Evolutionary conservation across 345 rosid species (phyloP).

Genomic region (Salix purpurea): DNA sequence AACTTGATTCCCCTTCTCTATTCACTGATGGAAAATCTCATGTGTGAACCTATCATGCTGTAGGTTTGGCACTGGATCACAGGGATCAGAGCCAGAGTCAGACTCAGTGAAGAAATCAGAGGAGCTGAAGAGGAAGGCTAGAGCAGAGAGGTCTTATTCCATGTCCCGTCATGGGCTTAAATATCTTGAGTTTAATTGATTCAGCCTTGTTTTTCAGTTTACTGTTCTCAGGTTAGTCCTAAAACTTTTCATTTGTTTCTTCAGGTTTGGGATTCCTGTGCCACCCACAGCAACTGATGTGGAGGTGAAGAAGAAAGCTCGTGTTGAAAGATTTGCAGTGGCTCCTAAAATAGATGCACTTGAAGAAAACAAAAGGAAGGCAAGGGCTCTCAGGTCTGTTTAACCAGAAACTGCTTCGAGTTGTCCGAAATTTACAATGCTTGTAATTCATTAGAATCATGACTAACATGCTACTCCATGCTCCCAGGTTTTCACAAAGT

Average conservation of each 20-base stretch:
- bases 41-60: not conserved
- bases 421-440: not conserved
- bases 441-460: not conserved
- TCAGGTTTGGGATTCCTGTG: slow-evolving; percentile 66
- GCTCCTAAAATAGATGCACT: slow-evolving; percentile 43
- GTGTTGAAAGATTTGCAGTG: slow-evolving; percentile 71
- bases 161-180: not conserved
- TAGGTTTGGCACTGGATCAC: not conserved
- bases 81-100: slow-evolving; percentile 16
- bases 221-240: not conserved
- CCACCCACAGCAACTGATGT: slow-evolving; percentile 42
- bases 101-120: slow-evolving; percentile 57
- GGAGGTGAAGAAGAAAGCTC: slow-evolving; percentile 82
- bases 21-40: not conserved
- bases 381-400: slow-evolving; percentile 68
- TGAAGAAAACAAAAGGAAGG: slow-evolving; percentile 81
- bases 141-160: slow-evolving; percentile 76
- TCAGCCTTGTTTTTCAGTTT: not conserved
- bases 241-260: not conserved
- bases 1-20: not conserved
- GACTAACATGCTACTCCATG: not conserved
- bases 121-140: slow-evolving; percentile 81
- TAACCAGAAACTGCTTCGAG: not conserved
- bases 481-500: slow-evolving; percentile 58
- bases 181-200: not conserved